These are phyloP conservation scores for Penicillium flavigenum DNA, from an alignment of 495 filamentous ascomycete species.

Conservation along the genomic window DNA sequence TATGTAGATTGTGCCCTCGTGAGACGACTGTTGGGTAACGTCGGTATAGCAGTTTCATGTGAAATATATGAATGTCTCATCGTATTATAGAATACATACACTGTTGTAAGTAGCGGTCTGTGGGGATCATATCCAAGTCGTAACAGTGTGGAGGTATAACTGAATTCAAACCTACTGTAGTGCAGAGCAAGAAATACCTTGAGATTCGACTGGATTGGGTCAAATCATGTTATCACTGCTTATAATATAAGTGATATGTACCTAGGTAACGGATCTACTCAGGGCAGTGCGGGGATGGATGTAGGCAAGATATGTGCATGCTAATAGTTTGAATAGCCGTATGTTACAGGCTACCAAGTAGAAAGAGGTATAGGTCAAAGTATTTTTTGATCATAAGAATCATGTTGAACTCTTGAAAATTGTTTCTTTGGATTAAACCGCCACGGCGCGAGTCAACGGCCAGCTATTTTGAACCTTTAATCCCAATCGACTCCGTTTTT, in stretches of 20 bases:
- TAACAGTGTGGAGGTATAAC: too few relatives aligned
- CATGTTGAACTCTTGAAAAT: constrained; percentile 45
- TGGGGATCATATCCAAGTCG: too few relatives aligned
- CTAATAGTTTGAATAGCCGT: background rate
- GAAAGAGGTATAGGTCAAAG: constrained; percentile 18
- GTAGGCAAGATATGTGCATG: background rate
- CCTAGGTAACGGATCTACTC: background rate
- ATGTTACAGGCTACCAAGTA: background rate
- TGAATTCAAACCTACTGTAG: too few relatives aligned
- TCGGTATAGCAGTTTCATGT: too few relatives aligned
- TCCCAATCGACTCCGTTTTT: constrained; percentile 47
- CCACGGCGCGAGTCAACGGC: constrained; percentile 49
- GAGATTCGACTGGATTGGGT: background rate
- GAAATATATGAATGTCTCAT: too few relatives aligned
- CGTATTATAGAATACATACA: too few relatives aligned
- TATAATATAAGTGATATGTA: too few relatives aligned
- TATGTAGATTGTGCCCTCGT: too few relatives aligned
- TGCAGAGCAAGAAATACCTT: background rate
- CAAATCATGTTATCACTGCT: too few relatives aligned
- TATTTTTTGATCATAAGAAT: constrained; percentile 32
- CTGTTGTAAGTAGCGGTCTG: too few relatives aligned
- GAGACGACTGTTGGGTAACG: too few relatives aligned
- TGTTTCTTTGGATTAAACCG: constrained; percentile 51
- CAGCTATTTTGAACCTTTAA: constrained; percentile 51
- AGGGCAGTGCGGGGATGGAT: background rate